phyloP scores from a whole-genome alignment of 306 rosid species.

The Boehmeria nivea region DNA sequence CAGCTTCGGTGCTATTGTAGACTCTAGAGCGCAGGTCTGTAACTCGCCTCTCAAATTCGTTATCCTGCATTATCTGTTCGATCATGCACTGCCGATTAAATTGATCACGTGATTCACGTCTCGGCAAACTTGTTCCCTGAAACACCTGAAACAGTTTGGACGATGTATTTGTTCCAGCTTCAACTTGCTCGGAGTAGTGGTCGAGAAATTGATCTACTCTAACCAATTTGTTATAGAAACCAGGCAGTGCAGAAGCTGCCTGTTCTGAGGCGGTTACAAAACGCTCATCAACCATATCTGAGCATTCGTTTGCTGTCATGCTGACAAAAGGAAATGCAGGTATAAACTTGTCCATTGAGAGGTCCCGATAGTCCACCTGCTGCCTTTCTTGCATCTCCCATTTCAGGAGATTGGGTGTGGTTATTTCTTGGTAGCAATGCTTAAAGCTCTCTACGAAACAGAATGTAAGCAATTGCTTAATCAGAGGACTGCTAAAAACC shows the following conservation, averaged over 20 bases:
- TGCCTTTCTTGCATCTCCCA: constrained; percentile 2
- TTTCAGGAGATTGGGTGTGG: neutral
- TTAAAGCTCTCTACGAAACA: constrained; percentile 23
- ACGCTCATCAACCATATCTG: too few relatives aligned
- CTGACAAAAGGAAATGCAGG: too few relatives aligned
- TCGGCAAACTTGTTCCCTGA: too few relatives aligned
- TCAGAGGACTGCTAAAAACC: neutral
- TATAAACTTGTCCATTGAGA: neutral
- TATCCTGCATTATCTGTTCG: constrained; percentile 20
- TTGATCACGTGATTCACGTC: too few relatives aligned
- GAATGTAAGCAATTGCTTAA: neutral
- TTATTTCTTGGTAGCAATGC: constrained; percentile 6
- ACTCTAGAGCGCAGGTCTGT: constrained; percentile 4
- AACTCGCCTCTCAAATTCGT: neutral
- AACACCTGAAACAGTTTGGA: constrained; percentile 6
- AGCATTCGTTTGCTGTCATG: too few relatives aligned
- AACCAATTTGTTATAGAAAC: constrained; percentile 3
- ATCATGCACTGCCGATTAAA: neutral
- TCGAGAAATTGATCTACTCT: neutral
- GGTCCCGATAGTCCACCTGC: constrained; percentile 1
- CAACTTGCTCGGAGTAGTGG: too few relatives aligned
- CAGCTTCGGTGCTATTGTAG: constrained; percentile 1
- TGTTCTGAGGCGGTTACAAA: constrained; percentile 7
- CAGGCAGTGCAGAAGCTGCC: neutral
- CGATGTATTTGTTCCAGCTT: too few relatives aligned